A percentile compares a stretch with the other conserved stretches of the same genome.
phyloP scores from a whole-genome alignment of 441 rosid genomes.

The Syzygium malaccense region DNA sequence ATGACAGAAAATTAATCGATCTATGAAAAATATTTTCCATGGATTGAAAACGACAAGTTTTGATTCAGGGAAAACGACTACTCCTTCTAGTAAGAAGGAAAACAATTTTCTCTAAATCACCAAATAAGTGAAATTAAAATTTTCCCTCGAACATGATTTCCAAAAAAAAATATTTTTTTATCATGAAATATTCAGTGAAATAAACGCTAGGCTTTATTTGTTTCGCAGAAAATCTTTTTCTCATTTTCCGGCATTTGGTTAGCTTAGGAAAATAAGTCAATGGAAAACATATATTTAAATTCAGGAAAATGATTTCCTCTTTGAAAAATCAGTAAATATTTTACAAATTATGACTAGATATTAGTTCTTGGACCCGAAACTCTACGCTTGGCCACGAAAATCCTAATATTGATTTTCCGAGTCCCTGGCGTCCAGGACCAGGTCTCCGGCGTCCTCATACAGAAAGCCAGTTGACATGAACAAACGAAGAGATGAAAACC shows the following conservation, averaged over 20 bases:
- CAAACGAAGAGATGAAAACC: neutral
- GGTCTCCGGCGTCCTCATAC: no score
- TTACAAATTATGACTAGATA: no score
- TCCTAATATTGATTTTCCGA: no score
- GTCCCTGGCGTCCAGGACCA: no score
- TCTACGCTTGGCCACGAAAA: no score
- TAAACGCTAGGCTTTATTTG: neutral
- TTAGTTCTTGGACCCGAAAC: no score
- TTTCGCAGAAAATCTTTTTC: no score
- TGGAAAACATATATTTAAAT: no score
- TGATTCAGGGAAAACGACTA: fast-evolving
- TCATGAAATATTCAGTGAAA: fast-evolving
- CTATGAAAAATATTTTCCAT: neutral
- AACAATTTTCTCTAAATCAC: fast-evolving
- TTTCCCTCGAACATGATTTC: neutral
- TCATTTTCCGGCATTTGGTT: no score
- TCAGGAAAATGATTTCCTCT: no score
- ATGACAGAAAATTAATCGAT: neutral
- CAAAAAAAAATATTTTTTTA: neutral
- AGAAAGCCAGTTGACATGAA: neutral
- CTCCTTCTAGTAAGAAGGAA: neutral
- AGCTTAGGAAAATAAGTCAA: no score
- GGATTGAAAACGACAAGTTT: neutral
- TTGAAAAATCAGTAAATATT: no score
- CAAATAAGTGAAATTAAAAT: neutral